A percentile compares a stretch with the other conserved stretches of the same genome.
phyloP scores from a whole-genome alignment of 257 asterid species.

The Solanum neorickii region DNA sequence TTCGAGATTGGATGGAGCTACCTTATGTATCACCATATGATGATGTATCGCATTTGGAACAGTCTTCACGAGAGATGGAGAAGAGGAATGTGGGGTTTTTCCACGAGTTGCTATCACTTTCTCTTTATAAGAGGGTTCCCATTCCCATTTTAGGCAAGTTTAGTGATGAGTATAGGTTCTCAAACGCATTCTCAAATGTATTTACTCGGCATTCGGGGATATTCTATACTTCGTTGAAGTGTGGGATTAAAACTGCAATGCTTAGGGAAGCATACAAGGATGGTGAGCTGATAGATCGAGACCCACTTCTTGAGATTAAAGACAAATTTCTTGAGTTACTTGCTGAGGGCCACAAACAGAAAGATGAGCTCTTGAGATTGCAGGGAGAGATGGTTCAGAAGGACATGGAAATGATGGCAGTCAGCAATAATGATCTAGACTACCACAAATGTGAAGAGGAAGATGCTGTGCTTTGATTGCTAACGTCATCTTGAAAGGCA shows the following conservation, averaged over 20 bases:
- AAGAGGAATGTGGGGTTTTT: constrained; percentile 82
- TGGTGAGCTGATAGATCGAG: constrained; percentile 25
- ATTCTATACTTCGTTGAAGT: constrained; percentile 75
- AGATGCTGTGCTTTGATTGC: background rate
- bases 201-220: constrained; percentile 88
- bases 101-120: constrained; percentile 73
- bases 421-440: background rate
- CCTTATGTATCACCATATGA: constrained; percentile 80
- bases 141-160: constrained; percentile 62
- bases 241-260: constrained; percentile 81
- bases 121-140: constrained; percentile 60
- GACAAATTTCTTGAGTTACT: constrained; percentile 62
- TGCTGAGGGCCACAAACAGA: constrained; percentile 45
- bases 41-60: constrained; percentile 51
- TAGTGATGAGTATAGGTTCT: constrained; percentile 66
- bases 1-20: constrained; percentile 85
- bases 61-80: constrained; percentile 74
- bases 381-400: constrained; percentile 22
- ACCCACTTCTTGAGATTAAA: constrained; percentile 41
- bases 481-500: background rate
- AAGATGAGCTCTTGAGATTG: constrained; percentile 37
- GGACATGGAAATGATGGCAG: constrained; percentile 37
- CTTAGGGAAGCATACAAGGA: constrained; percentile 86
- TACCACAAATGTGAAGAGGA: background rate
- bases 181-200: constrained; percentile 63